Evolutionary conservation across 768 basidiomycete species (phyloP).

Genomic region (Termitomyces titanicus): DNA sequence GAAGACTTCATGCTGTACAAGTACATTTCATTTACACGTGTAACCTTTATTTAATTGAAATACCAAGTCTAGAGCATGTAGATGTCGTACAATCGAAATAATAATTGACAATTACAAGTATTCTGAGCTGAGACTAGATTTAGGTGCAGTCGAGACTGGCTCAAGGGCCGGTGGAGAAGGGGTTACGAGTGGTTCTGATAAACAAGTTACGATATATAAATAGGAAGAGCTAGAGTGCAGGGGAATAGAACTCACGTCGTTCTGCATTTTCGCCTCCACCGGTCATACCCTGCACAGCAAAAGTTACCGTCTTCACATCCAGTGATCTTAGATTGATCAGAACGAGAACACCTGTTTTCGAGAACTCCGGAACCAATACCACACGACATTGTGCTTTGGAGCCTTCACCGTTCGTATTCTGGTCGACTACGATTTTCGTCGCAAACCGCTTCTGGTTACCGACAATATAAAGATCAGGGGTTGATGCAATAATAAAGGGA

Average conservation of each 20-base stretch:
- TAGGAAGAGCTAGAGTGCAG: neutral
- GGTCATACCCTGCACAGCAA: slow-evolving; percentile 47
- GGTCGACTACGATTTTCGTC: slow-evolving; percentile 59
- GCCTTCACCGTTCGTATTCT: slow-evolving; percentile 27
- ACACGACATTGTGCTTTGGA: slow-evolving; percentile 53
- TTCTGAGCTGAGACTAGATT: slow-evolving; percentile 9
- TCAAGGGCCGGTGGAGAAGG: slow-evolving; percentile 5
- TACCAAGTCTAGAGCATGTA: neutral
- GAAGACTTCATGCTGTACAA: neutral
- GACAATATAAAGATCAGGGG: slow-evolving; percentile 89
- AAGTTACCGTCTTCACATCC: slow-evolving; percentile 60
- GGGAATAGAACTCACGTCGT: slow-evolving; percentile 10
- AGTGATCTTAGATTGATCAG: slow-evolving; percentile 78
- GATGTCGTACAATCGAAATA: neutral
- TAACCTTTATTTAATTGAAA: neutral
- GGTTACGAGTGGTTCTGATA: neutral
- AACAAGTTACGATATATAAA: neutral
- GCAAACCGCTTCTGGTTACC: slow-evolving; percentile 86
- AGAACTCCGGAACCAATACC: slow-evolving; percentile 79
- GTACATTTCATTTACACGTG: no score
- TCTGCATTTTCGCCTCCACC: slow-evolving; percentile 22
- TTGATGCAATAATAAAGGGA: slow-evolving; percentile 83
- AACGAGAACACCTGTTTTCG: slow-evolving; percentile 72
- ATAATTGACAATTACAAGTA: slow-evolving; percentile 2
- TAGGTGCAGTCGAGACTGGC: slow-evolving; percentile 11